Percentiles rank a stretch among this genome's conserved stretches.
These are phyloP conservation scores for Penicillium ochrochloron DNA, from an alignment of 495 filamentous ascomycete species.

Conservation along the genomic window DNA sequence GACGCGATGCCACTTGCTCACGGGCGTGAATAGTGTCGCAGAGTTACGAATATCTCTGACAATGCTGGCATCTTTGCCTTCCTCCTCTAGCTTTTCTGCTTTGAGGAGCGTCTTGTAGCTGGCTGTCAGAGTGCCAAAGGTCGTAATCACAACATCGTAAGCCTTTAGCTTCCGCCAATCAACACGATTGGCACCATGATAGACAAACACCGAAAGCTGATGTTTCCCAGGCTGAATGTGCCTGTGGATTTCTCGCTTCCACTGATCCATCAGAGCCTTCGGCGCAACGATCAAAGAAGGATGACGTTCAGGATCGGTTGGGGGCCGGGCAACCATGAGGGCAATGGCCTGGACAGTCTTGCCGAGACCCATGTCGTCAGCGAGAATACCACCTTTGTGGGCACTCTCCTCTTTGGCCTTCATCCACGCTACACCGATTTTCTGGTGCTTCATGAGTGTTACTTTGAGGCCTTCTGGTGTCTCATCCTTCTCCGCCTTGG, in stretches of 20 bases:
- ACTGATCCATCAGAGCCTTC: constrained; percentile 85
- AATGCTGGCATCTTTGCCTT: constrained; percentile 25
- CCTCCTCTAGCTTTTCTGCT: constrained; percentile 48
- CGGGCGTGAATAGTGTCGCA: constrained; percentile 66
- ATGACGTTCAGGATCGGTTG: constrained; percentile 65
- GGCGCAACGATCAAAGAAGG: constrained; percentile 89
- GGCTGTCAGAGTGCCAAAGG: constrained; percentile 77
- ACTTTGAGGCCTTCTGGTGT: constrained; percentile 75
- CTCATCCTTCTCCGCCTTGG: constrained; percentile 66
- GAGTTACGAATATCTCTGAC: constrained; percentile 29
- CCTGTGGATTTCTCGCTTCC: constrained; percentile 80
- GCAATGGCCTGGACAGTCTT: constrained; percentile 92
- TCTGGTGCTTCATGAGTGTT: constrained; percentile 79
- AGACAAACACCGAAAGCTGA: constrained; percentile 66
- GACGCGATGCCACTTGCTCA: constrained; percentile 77
- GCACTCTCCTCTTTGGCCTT: constrained; percentile 76
- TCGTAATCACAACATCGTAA: constrained; percentile 88
- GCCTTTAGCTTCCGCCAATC: constrained; percentile 64
- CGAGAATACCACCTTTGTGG: constrained; percentile 83
- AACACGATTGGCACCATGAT: constrained; percentile 64
- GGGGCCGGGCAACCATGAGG: constrained; percentile 75
- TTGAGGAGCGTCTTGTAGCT: constrained; percentile 62
- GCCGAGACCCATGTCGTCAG: constrained; percentile 94
- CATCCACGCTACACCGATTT: constrained; percentile 82
- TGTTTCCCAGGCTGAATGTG: constrained; percentile 66